These are phyloP conservation scores for Diaporthe sp. DNA, from an alignment of 2,329 filamentous ascomycete genomes.

Conservation along the genomic window DNA sequence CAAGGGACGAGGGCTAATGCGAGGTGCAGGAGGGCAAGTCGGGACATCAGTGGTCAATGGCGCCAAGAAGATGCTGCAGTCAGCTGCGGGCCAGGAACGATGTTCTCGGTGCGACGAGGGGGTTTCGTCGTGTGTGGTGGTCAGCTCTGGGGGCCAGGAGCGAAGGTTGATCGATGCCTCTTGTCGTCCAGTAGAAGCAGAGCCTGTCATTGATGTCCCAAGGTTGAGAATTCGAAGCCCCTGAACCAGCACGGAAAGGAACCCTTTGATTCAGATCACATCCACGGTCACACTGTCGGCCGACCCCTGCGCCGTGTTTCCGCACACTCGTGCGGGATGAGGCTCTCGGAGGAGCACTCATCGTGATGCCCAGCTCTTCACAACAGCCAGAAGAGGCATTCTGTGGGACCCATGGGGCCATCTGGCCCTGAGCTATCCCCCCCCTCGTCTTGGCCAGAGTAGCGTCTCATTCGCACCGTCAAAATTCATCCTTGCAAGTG, in stretches of 20 bases:
- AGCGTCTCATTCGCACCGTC: conserved; percentile 4
- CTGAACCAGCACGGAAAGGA: neutral
- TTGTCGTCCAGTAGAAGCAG: neutral
- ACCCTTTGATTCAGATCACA: neutral
- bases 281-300: neutral
- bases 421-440: neutral
- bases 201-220: neutral
- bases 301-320: neutral
- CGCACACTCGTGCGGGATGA: neutral
- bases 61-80: conserved; percentile 17
- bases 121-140: neutral
- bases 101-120: neutral
- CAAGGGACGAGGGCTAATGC: conserved; percentile 14
- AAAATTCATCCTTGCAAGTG: neutral
- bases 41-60: conserved; percentile 18
- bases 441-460: conserved; percentile 5
- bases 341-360: neutral
- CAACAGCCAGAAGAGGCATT: neutral
- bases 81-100: neutral
- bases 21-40: conserved; percentile 4
- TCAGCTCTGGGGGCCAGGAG: neutral
- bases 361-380: neutral
- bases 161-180: neutral
- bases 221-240: neutral
- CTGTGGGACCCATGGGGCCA: neutral